Conservation (phyloP, 208 protist species). For the Trypanosoma theileri region DNA sequence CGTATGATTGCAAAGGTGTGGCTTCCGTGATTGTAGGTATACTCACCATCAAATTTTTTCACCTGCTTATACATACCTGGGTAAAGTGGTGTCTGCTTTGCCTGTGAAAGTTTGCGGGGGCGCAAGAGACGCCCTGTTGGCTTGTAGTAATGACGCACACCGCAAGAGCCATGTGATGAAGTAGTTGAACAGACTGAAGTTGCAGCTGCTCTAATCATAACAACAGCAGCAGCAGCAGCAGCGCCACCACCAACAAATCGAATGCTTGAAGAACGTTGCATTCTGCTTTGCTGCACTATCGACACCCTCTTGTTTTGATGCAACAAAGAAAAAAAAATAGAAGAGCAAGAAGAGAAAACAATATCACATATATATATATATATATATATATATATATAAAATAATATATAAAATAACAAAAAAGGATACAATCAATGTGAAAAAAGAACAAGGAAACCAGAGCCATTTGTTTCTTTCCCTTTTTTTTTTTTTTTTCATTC, state of each 20-base stretch:
- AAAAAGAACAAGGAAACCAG: too few relatives aligned
- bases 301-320: background rate
- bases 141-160: conserved; percentile 17
- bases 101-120: conserved; percentile 44
- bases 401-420: too few relatives aligned
- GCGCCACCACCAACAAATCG: too few relatives aligned
- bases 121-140: conserved; percentile 8
- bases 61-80: conserved; percentile 57
- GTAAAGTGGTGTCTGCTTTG: conserved; percentile 66
- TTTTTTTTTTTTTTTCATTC: too few relatives aligned
- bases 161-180: background rate
- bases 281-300: too few relatives aligned
- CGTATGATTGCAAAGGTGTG: conserved; percentile 68
- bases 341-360: background rate
- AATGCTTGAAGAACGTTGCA: too few relatives aligned
- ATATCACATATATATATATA: background rate
- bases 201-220: background rate
- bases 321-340: background rate
- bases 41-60: conserved; percentile 68
- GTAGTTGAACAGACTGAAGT: background rate
- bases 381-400: too few relatives aligned
- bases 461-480: too few relatives aligned
- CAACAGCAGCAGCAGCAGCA: too few relatives aligned
- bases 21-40: conserved; percentile 69
- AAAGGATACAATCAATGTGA: too few relatives aligned